phyloP scores from a whole-genome alignment of 1,139 yeast genomes.

The Blastobotrys petasosporus region DNA sequence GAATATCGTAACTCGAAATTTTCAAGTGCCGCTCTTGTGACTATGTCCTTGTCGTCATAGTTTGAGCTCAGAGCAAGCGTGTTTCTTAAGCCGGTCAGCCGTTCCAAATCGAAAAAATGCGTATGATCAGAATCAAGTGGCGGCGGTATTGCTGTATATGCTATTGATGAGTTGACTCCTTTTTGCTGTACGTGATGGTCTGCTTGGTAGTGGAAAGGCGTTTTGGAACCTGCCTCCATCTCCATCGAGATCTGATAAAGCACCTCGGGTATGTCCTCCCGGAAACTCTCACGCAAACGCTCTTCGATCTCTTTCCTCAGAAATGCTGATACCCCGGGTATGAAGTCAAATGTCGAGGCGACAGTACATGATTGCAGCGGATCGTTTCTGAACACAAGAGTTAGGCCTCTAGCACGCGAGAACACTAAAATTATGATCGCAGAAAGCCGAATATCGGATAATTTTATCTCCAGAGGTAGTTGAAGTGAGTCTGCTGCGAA shows the following conservation, averaged over 20 bases:
- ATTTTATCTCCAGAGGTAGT: constrained; percentile 57
- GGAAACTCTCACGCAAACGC: constrained; percentile 63
- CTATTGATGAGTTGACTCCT: too few relatives aligned
- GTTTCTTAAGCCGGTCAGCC: too few relatives aligned
- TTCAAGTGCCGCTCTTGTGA: too few relatives aligned
- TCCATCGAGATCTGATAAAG: constrained; percentile 48
- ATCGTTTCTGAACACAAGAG: constrained; percentile 68
- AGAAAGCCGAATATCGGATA: constrained; percentile 56
- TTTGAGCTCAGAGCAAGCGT: too few relatives aligned
- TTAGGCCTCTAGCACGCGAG: constrained; percentile 61
- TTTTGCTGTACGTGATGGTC: neutral
- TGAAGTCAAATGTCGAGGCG: constrained; percentile 66
- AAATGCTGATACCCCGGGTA: constrained; percentile 66
- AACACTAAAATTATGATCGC: constrained; percentile 70
- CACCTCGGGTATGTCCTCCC: constrained; percentile 72
- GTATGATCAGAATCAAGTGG: too few relatives aligned
- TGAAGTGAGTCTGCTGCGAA: constrained; percentile 52
- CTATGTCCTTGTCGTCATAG: too few relatives aligned
- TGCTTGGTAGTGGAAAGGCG: constrained; percentile 9
- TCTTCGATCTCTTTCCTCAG: constrained; percentile 62
- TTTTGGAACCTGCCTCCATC: neutral
- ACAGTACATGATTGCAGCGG: constrained; percentile 71
- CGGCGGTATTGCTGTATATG: too few relatives aligned
- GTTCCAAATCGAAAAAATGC: too few relatives aligned
- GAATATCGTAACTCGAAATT: too few relatives aligned